phyloP scores from a whole-genome alignment of 257 asterid genomes.

The Apocynum venetum region DNA sequence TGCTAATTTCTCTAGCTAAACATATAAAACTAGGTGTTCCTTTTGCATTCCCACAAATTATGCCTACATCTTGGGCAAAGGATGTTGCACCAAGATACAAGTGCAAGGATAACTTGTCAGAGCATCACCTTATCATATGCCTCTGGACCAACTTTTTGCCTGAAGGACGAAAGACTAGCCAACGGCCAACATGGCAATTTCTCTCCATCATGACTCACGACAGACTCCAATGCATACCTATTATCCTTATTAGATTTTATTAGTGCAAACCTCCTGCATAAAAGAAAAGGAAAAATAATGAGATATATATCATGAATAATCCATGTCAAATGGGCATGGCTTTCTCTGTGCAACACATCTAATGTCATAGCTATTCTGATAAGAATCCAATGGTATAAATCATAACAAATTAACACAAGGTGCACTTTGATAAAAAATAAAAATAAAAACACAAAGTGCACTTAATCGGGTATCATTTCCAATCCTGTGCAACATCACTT shows the following conservation, averaged over 20 bases:
- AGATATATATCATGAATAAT: background rate
- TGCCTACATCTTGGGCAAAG: background rate
- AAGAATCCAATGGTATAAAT: background rate
- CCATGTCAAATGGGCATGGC: background rate
- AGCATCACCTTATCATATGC: conserved; percentile 60
- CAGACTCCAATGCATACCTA: conserved; percentile 68
- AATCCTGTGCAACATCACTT: background rate
- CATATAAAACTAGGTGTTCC: too few relatives aligned
- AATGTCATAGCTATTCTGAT: background rate
- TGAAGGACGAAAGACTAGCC: conserved; percentile 61
- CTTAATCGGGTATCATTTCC: background rate
- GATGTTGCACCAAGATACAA: background rate
- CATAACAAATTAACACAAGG: too few relatives aligned
- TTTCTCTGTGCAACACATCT: background rate
- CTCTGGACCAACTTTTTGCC: conserved; percentile 58
- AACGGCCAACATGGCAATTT: conserved; percentile 79
- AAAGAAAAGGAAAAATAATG: conserved; percentile 3
- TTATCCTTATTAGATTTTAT: conserved; percentile 80
- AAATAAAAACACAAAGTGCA: background rate
- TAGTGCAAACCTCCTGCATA: conserved; percentile 68
- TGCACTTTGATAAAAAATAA: background rate
- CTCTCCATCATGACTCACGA: conserved; percentile 89
- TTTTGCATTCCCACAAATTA: background rate
- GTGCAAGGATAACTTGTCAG: background rate
- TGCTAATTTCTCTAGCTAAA: background rate